These are phyloP conservation scores for Waltergamsia citrina DNA, from an alignment of 2,329 filamentous ascomycete species.

Conservation along the genomic window DNA sequence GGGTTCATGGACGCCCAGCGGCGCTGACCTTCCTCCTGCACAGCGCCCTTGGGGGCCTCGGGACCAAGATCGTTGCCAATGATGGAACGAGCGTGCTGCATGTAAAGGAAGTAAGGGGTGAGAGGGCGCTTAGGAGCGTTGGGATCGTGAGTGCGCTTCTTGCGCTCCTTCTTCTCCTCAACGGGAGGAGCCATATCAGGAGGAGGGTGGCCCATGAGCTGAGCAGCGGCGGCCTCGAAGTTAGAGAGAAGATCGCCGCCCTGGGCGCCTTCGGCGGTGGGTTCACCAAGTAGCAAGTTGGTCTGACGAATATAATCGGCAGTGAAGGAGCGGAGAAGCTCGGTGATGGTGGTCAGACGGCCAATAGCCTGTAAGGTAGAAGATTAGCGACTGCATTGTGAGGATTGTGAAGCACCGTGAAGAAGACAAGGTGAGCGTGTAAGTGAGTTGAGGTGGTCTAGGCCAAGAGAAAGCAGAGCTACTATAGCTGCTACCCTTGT, in stretches of 20 bases:
- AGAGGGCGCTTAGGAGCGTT: constrained; percentile 91
- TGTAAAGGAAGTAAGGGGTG: constrained; percentile 92
- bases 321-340: constrained; percentile 69
- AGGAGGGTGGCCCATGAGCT: constrained; percentile 30
- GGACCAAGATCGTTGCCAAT: constrained; percentile 71
- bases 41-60: constrained; percentile 73
- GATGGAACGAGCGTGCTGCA: constrained; percentile 75
- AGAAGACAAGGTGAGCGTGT: no score
- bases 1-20: constrained; percentile 75
- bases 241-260: constrained; percentile 37
- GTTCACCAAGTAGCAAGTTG: constrained; percentile 68
- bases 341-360: constrained; percentile 69
- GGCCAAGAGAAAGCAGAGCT: no score
- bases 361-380: constrained; percentile 38
- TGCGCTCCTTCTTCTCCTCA: constrained; percentile 77
- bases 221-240: constrained; percentile 40
- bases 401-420: no score
- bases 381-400: no score
- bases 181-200: constrained; percentile 32
- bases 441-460: no score
- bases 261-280: constrained; percentile 36
- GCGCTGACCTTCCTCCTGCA: constrained; percentile 78
- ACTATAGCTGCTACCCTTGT: no score
- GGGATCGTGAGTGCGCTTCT: constrained; percentile 79
- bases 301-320: constrained; percentile 83